Evolutionary conservation across 2,329 filamentous ascomycete species (phyloP), one percentile per base, ranked within the genome.

Genomic region (Arthrinium phaeospermum): DNA sequence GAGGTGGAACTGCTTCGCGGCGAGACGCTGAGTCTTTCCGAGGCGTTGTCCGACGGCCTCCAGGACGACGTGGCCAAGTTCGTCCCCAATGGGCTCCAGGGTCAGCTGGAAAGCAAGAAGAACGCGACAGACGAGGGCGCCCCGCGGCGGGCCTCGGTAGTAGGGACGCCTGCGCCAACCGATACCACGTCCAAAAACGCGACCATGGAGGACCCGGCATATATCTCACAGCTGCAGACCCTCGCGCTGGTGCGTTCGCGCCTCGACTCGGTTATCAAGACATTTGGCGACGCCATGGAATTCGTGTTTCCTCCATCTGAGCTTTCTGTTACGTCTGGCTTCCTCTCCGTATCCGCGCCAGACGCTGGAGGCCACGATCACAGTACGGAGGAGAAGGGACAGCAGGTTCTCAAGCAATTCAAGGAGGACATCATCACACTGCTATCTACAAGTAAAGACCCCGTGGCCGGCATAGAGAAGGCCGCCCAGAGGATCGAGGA

Each of bases 271-370:
- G 95, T 98, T 34, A 95, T 98, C 78, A 93, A 94, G 81, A 93
- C 92, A 0, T 99, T 99, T 81, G 96, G 95, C 53, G 93, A 97
- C 77, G 96, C 96, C 45, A 98, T 98, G 94, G 93, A 97, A 77
- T 98, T 97, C 88, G 93, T 94, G 0, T 91, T 98, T 69, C 94
- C 96, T 0, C 95, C 96, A 0, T 97, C 94, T 0, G 95, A 98
- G 79, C 84, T 95, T 16, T 96, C 93, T 0, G 90, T 97, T 72
- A 90, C 92, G 67, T 96, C 94, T 0, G 95, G 93, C 0, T 95
- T 98, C 78, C 91, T 98, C 67, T 97, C 94, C 7, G 94, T 98
- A 16, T 97, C 95, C 0, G 94, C 93, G 0, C 95, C 96, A 0
- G 93, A 96, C 71, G 89, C 91, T 0, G 91, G 91, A 24, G 88